Evolutionary conservation across 2,329 filamentous ascomycete species (phyloP), one percentile per base, ranked within the genome.

Genomic region (Tricladium varicosporioides): DNA sequence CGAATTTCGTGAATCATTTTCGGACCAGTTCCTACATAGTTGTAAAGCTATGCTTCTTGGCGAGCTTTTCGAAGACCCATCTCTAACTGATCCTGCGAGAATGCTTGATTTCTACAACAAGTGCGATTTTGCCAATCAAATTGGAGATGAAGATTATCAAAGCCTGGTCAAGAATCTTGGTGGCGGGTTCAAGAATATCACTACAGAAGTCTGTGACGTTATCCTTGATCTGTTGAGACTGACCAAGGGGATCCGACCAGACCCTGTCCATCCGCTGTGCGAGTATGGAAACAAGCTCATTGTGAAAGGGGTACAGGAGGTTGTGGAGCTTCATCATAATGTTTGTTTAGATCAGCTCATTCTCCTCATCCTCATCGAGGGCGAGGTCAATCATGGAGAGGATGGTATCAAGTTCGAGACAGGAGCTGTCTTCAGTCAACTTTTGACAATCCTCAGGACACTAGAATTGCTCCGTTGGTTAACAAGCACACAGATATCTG

Each of bases 321-420:
- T 83, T 11, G 81, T 94, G 5, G 80, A 88, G 51, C 74, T 90
- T 32, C 87, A 89, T 58, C 86, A 86, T 74, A 84, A 84, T 58
- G 78, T 94, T 8, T 84, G 95, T 51, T 85, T 95, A 60, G 91
- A 93, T 67, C 83, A 97, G 57, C 76, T 97, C 2, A 80, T 94
- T 2, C 80, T 99, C 5, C 79, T 96, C 14, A 81, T 94, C 9
- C 92, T 97, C 71, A 88, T 97, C 80, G 88, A 94, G 70, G 87
- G 86, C 42, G 91, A 94, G 68, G 82, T 90, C 53, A 88, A 92
- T 57, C 83, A 86, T 62, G 85, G 87, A 44, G 85, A 91, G 43
- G 83, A 89, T 14, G 83, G 83, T 1, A 76, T 85, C 33, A 80
- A 82, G 16, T 76, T 89, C 8, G 82, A 87, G 27, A 87, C 94